Conservation (phyloP, 768 basidiomycete genomes). For the Porphyrellus cyaneotinctus region DNA sequence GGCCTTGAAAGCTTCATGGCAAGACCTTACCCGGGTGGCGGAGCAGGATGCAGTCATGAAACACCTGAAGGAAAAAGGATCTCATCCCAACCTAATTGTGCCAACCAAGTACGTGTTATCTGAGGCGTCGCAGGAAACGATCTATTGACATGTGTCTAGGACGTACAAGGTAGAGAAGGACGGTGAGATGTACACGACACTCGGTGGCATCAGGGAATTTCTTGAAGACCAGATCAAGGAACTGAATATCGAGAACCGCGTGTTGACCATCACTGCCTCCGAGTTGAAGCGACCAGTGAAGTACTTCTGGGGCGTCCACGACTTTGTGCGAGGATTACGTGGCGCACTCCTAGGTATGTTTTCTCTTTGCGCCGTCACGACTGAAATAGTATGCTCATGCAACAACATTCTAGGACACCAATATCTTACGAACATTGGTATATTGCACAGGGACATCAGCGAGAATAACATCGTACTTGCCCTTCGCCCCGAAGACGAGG, state of each 20-base stretch:
- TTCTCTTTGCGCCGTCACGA: background rate
- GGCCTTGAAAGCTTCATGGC: slow-evolving; percentile 9
- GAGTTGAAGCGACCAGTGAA: background rate
- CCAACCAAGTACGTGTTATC: background rate
- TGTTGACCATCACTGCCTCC: background rate
- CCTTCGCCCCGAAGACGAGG: background rate
- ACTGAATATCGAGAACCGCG: background rate
- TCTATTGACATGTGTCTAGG: background rate
- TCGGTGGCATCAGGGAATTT: slow-evolving; percentile 5
- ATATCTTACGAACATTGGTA: slow-evolving; percentile 11
- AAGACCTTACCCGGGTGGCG: background rate
- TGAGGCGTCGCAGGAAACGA: background rate
- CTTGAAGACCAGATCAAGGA: background rate
- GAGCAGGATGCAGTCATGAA: background rate
- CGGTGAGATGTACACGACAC: background rate
- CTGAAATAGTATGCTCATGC: background rate
- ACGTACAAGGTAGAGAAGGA: background rate
- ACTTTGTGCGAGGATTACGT: slow-evolving; percentile 15
- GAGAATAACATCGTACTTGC: slow-evolving; percentile 34
- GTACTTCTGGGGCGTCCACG: slow-evolving; percentile 18
- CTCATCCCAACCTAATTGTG: background rate
- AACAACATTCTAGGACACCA: slow-evolving; percentile 10
- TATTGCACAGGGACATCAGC: slow-evolving; percentile 34
- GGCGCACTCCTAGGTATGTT: slow-evolving; percentile 13
- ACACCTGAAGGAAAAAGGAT: background rate